Evolutionary conservation across 352 stramenopile genomes (phyloP), one percentile per base, ranked within the genome.

Genomic region (Pythium guiyangense): DNA sequence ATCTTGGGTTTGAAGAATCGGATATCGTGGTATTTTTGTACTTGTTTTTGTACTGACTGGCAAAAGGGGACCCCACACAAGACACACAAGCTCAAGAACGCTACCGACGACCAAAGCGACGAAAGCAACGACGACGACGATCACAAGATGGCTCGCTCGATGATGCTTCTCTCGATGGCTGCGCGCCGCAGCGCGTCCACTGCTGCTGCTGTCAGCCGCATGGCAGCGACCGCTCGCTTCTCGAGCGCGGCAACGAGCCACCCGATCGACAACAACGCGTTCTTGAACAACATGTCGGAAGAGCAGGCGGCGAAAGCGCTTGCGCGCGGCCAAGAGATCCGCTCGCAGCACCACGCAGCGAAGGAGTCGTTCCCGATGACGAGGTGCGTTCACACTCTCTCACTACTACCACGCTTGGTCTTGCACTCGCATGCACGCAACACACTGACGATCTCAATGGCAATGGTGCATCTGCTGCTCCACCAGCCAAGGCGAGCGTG

Each of bases 321-420:
- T 15, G 54, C 69, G 20, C 81, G 81, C 31, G 61, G 70, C 29
- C 69, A 71, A 27, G 69, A 85, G 57, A 89, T 89, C 64, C 78
- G 74, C 57, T 67, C 77, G 47, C 54, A 83, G 63, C 81, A 91
- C 54, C 52, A 83, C 35, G 70, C 65, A 17, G 54, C 62, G 22
- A 69, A 70, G 22, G 56, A 68, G 37, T 58, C 67, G 43, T 89
- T 79, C 59, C 81, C 77, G 1, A 58, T 47, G 4, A 49, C 57
- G 12, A 79, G 70, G 69, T 78, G 51, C 15, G 37, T 6, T 49
- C 17, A 4, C 14, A 48, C 20, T 43, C 14, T 46, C 20, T 43
- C 11, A 17, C 22, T 17, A 22, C 15, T 29, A 18, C 53, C n/a
- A 18, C 1, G 12, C 12, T 43, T 18, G 37, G 0, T 43, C 37